Conservation (phyloP, 2,329 filamentous ascomycete species). For the Parafenestella ontariensis region DNA sequence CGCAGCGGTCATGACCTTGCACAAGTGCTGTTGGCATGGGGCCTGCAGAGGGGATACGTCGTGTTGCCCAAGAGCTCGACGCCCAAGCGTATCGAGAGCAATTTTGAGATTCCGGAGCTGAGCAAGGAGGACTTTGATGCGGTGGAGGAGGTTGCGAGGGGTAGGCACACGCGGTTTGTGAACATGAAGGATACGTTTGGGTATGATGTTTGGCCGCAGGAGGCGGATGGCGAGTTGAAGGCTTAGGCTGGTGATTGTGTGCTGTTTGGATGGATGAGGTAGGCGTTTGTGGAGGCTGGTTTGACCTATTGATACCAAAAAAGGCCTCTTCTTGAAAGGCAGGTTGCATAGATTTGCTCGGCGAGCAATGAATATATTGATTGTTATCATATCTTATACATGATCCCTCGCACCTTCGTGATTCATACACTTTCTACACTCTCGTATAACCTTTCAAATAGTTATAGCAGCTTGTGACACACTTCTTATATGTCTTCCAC, state of each 20-base stretch:
- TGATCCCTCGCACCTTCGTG: neutral
- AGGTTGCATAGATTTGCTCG: constrained; percentile 21
- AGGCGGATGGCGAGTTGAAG: constrained; percentile 42
- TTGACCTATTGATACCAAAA: constrained; percentile 35
- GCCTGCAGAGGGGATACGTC: constrained; percentile 72
- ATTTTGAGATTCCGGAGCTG: constrained; percentile 69
- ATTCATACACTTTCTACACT: too few species aligned
- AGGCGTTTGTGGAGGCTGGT: constrained; percentile 8
- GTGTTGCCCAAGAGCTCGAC: constrained; percentile 53
- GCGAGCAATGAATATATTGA: constrained; percentile 6
- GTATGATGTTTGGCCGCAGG: constrained; percentile 66
- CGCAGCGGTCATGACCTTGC: constrained; percentile 79
- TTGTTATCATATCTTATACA: neutral
- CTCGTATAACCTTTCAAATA: neutral
- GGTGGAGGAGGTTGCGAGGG: constrained; percentile 69
- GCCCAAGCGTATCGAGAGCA: constrained; percentile 59
- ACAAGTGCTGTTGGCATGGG: constrained; percentile 85
- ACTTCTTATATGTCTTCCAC: neutral
- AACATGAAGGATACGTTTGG: constrained; percentile 86
- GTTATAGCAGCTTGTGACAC: neutral
- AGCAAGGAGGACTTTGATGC: constrained; percentile 62
- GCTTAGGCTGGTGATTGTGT: constrained; percentile 10
- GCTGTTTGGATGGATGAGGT: neutral
- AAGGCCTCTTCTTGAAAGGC: constrained; percentile 15
- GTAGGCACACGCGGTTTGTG: constrained; percentile 73